Conservation (phyloP, 2,329 filamentous ascomycete genomes). For the Talaromyces albobiverticillius region DNA sequence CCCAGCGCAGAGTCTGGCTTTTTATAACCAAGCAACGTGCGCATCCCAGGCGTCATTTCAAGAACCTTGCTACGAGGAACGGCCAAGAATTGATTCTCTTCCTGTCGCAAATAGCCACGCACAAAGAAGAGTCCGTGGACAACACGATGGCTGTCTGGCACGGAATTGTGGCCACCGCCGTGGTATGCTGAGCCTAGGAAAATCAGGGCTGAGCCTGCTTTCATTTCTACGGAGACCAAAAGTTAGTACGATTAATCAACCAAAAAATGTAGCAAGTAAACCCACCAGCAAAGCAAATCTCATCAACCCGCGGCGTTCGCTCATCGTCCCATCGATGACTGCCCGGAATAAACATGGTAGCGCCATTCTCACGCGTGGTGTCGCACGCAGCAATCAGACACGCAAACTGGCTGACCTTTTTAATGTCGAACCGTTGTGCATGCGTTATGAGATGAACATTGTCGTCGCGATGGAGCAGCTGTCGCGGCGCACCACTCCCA, state of each 20-base stretch:
- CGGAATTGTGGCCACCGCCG: constrained; percentile 30
- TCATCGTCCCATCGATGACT: constrained; percentile 30
- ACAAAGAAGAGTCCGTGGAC: constrained; percentile 32
- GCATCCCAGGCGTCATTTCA: constrained; percentile 32
- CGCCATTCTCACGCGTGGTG: constrained; percentile 29
- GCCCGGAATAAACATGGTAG: constrained; percentile 32
- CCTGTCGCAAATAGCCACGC: constrained; percentile 26
- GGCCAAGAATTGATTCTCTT: constrained; percentile 35
- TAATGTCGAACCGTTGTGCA: constrained; percentile 15
- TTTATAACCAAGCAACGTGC: constrained; percentile 32
- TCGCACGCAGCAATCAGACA: constrained; percentile 28
- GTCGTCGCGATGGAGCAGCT: constrained; percentile 31
- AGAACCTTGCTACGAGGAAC: constrained; percentile 28
- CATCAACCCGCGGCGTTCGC: constrained; percentile 23
- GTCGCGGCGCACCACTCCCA: constrained; percentile 27
- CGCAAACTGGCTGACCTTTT: constrained; percentile 22
- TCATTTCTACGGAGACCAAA: constrained; percentile 28
- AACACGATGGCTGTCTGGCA: constrained; percentile 22
- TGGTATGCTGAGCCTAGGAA: constrained; percentile 34
- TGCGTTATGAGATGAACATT: constrained; percentile 29
- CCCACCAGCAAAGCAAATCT: constrained; percentile 30
- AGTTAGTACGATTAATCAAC: constrained; percentile 17
- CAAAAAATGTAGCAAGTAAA: not conserved
- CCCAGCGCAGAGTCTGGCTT: constrained; percentile 30
- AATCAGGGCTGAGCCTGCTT: constrained; percentile 33